phyloP scores from a whole-genome alignment of 352 stramenopile genomes.

The Peronospora tabacina region DNA sequence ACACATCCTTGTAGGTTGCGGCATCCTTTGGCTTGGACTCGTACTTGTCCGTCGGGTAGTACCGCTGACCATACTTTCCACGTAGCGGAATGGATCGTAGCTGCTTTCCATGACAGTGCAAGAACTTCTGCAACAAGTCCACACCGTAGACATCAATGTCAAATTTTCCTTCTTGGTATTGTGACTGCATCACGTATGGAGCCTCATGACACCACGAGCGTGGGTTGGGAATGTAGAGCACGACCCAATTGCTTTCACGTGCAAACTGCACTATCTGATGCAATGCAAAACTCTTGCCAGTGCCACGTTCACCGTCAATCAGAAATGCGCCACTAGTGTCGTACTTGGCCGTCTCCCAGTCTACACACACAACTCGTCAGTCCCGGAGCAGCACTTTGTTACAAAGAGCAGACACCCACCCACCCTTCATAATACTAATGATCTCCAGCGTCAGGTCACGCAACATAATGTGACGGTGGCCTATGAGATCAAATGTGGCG shows the following conservation, averaged over 20 bases:
- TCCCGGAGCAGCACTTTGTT: neutral
- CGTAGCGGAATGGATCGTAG: slow-evolving; percentile 51
- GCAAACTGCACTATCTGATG: slow-evolving; percentile 86
- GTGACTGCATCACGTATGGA: slow-evolving; percentile 81
- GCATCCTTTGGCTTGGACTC: slow-evolving; percentile 65
- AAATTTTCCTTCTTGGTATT: slow-evolving; percentile 71
- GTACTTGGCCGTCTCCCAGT: slow-evolving; percentile 55
- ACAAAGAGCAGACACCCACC: neutral
- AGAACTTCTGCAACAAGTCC: slow-evolving; percentile 70
- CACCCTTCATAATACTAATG: slow-evolving; percentile 63
- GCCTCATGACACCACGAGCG: slow-evolving; percentile 73
- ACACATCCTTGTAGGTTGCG: slow-evolving; percentile 41
- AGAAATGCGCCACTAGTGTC: slow-evolving; percentile 47
- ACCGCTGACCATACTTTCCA: slow-evolving; percentile 66
- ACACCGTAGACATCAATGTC: slow-evolving; percentile 81
- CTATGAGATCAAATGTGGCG: slow-evolving; percentile 73
- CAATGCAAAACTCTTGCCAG: slow-evolving; percentile 76
- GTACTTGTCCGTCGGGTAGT: slow-evolving; percentile 66
- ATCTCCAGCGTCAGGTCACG: slow-evolving; percentile 71
- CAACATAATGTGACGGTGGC: slow-evolving; percentile 81
- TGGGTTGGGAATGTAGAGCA: slow-evolving; percentile 73
- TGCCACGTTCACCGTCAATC: slow-evolving; percentile 76
- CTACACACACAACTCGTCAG: slow-evolving; percentile 19
- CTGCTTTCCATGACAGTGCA: slow-evolving; percentile 70
- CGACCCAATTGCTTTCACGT: slow-evolving; percentile 78